Evolutionary conservation across 441 rosid species (phyloP), one percentile per base, ranked within the genome.

Genomic region (Aleurites moluccanus): DNA sequence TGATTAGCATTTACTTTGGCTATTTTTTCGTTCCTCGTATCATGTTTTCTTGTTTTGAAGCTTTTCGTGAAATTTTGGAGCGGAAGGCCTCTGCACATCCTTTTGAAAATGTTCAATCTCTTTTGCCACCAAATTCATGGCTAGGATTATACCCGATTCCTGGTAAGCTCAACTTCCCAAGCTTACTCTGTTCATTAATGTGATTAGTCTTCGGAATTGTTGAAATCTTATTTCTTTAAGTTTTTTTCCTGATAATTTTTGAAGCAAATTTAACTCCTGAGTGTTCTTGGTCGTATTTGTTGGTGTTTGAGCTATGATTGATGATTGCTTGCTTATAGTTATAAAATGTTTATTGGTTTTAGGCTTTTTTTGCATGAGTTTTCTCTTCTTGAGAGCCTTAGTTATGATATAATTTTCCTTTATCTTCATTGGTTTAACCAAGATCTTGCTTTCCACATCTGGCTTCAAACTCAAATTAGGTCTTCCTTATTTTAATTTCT

Each of bases 81-180:
- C 80, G 77, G 81, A 97, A 94, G 90, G 97, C 98, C 60, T 83
- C 97, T 80, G 97, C 99, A 6, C 99, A 97, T 88, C 98, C 99
- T 50, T 94, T 97, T 80, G 99, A 97, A 82, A 92, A 91, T 83
- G 98, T 97, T 75, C 99, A 92, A 79, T 91, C 98, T 77, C 88
- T 92, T 75, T 79, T 97, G 82, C 99, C 98, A 42, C 99, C 99
- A 62, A 91, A 89, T 87, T 85, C 94, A 40, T 97, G 99, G 99
- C 87, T 97, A 20, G 94, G 94, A 80, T 50, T 77, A 61, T 85
- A 86, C 77, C 99, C 99, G 0, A 74, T 94, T 85, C 94, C 97
- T 75, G 99, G 99, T 97, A 82, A 85, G 93, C n/a, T 72, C 50
- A 47, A 59, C 62, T 75, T 61, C 55, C 13, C 45, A 25, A 16